Evolutionary conservation across 2,329 filamentous ascomycete genomes (phyloP), one percentile per base, ranked within the genome.

Genomic region (Hypoxylon sp.): DNA sequence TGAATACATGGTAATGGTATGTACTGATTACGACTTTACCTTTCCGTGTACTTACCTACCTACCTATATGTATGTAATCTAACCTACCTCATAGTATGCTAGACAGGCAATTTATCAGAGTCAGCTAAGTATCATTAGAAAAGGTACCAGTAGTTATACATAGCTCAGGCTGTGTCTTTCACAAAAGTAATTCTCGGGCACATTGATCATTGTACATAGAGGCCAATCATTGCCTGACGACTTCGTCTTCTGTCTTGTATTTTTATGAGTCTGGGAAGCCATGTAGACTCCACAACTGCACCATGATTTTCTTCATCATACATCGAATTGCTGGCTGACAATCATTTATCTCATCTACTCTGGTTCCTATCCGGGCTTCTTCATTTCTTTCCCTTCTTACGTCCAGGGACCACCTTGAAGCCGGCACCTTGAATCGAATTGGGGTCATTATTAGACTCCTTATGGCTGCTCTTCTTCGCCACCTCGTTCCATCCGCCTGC

Each of bases 361-460:
- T 9, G n/a, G 26, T 4, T 31, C 17, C 24, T 22, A 42, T 26
- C 2, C 24, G 33, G 17, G 1, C 19, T 55, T 50, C 35, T 47
- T 72, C 67, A 90, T 85, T 91, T 94, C 85, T 92, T 91, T 78
- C 91, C 90, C 88, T 97, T 97, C 90, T 98, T 98, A 81, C 96
- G 94, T 70, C 91, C 88, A 13, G 93, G 89, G 10, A 98, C 95
- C 58, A 98, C 93, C 85, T 96, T 96, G 84, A 98, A 98, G 54
- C 88, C 88, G 9, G 91, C 86, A 24, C 85, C 87, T 47, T 82
- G 78, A n/a, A 81, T 78, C 5, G 80, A 74, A 10, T 80, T 75
- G 48, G 82, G 73, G 81, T 84, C 73, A 78, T 79, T 78, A 73
- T 82, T 80, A 52, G 83, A 79, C 33, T 86, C 86, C 68, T 83